Base-by-base conservation (phyloP, 352 stramenopile species). In the Globisporangium emineosum region DNA sequence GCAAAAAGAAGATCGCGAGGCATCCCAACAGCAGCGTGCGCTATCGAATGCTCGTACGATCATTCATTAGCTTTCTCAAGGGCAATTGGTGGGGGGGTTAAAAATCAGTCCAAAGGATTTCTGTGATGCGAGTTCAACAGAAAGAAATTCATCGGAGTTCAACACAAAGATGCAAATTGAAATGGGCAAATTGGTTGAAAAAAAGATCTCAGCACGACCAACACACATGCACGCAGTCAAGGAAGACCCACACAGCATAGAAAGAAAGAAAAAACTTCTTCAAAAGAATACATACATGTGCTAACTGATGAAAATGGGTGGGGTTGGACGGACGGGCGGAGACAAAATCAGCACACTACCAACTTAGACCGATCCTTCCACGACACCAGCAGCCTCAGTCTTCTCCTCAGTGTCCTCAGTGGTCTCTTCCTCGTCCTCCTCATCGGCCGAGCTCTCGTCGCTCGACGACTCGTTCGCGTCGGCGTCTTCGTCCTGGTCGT, bases 311-410 rank as follows among this genome's bases (percentile, higher is more conserved):
- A 5, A 5, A 29, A 54, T 17, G 33, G 49, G 1, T 32, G 3
- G 23, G 23, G 27, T 37, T 9, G 27, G 50, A 10, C 17, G 19
- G 51, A 25, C 17, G 40, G 40, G 17, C 17, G 40, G 17, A 21
- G 40, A 57, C 19, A 56, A 56, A 37, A 15, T 37, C 6, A 1
- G 2, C 30, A 58, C 52, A 45, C 52, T 51, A 27, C 43, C 43
- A 29, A 65, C 71, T 83, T 83, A 88, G 65, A 88, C 78, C 10
- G 78, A 88, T 27, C 75, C 78, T 74, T 88, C 78, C 33, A 88
- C 78, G 54, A 88, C 72, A 62, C 72, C 76, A 37, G 71, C 60
- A 15, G 50, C 50, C 23, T 53, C 56, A 2, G 35, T 51, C 62
- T 81, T 79, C 58, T 77, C 66, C 51, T 77, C 68, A 8, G 67